A percentile compares a stretch with the other conserved stretches of the same genome.
Conservation (phyloP, 495 filamentous ascomycete genomes). For the Cercophora newfieldiana region DNA sequence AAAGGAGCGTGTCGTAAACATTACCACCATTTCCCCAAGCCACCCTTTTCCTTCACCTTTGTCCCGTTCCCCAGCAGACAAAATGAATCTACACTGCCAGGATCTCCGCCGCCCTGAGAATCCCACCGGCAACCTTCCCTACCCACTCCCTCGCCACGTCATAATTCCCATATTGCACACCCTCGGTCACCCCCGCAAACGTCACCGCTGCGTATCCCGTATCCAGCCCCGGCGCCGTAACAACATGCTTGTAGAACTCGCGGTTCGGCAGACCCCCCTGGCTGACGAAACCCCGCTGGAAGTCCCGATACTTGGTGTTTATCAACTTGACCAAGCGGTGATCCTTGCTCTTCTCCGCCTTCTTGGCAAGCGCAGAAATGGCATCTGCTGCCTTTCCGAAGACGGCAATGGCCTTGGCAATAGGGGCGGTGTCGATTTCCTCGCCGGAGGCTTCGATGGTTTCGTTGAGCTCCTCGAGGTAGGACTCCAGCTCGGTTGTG, state of each 20-base stretch:
- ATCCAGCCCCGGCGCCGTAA: constrained; percentile 67
- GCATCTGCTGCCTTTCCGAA: background rate
- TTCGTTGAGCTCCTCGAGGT: constrained; percentile 59
- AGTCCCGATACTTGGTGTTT: constrained; percentile 65
- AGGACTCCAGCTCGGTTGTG: constrained; percentile 57
- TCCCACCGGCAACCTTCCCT: constrained; percentile 64
- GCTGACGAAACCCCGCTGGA: constrained; percentile 78
- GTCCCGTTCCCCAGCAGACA: too few relatives aligned
- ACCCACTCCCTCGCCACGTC: constrained; percentile 66
- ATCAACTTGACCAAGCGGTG: constrained; percentile 60
- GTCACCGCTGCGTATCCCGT: constrained; percentile 42
- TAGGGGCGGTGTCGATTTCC: constrained; percentile 55
- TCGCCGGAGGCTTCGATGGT: constrained; percentile 53
- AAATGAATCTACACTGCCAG: constrained; percentile 26
- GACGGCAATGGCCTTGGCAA: background rate
- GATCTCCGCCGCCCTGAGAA: constrained; percentile 60
- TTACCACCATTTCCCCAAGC: background rate
- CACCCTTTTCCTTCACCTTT: background rate
- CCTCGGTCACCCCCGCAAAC: constrained; percentile 80
- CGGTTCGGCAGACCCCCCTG: constrained; percentile 72
- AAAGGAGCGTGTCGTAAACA: background rate
- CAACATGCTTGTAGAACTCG: constrained; percentile 81
- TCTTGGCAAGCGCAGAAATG: constrained; percentile 17
- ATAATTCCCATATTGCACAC: constrained; percentile 67
- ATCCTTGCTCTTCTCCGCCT: constrained; percentile 65